Evolutionary conservation across 441 rosid species (phyloP), one percentile per base, ranked within the genome.

Genomic region (Adansonia rubrostipa): DNA sequence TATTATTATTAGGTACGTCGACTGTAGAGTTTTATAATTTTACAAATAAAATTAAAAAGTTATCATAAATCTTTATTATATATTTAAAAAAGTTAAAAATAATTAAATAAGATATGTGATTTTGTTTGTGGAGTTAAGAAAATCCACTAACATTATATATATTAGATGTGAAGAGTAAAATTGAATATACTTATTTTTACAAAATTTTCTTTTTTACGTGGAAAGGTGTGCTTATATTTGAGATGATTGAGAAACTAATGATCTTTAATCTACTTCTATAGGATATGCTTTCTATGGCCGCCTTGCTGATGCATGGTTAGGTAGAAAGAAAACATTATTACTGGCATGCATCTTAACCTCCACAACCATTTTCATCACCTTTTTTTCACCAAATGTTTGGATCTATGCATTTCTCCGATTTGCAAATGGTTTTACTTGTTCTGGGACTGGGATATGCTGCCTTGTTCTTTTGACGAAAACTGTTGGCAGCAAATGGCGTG

Each of bases 331-430:
- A 78, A 78, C 91, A 0, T 50, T 92, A 0, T 67, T 89, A 2
- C 73, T 88, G 33, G 82, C 95, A 0, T 92, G 96, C 76, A 15
- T 90, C 4, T 60, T 89, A 66, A 88, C 92, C 3, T 89, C 91
- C 1, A 67, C 80, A 6, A 87, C 97, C 1, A 82, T 88, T 60
- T 86, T 90, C 20, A 82, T 89, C 9, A 89, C 93, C 15, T 89
- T 93, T 6, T 80, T 92, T 45, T 89, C 96, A 0, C 96, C 96
- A 61, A 88, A 89, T 77, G 78, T 93, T 15, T 92, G 93, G 96
- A 82, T 87, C 7, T 91, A 90, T 45, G 83, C 92, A 5, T 80
- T 90, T 71, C 83, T 90, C 19, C 89, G 93, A 10, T 90, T 86
- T 1, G 82, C 88, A 2, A 92, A 87, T 6, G 94, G 96, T 0